A percentile compares a stretch with the other conserved stretches of the same genome.
phyloP scores from a whole-genome alignment of 345 rosid species.

The Carallia pectinifolia region DNA sequence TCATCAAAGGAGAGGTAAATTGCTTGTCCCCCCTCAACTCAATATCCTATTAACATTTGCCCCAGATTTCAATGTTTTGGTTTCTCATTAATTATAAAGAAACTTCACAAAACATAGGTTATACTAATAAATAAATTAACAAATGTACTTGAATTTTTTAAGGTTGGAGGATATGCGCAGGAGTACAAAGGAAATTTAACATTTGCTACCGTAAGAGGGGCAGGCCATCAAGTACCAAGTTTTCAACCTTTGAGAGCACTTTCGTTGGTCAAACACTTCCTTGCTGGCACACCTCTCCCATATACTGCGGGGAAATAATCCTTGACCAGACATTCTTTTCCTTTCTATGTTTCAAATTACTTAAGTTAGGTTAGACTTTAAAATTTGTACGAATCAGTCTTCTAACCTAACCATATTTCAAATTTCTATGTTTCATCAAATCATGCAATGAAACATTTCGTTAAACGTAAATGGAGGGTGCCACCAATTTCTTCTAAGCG shows the following conservation, averaged over 20 bases:
- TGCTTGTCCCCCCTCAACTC: too few relatives aligned
- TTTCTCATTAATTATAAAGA: too few relatives aligned
- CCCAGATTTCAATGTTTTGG: too few relatives aligned
- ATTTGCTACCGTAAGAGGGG: slow-evolving; percentile 77
- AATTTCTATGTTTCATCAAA: too few relatives aligned
- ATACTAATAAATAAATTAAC: too few relatives aligned
- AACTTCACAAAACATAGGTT: too few relatives aligned
- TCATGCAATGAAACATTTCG: too few relatives aligned
- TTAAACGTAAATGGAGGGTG: too few relatives aligned
- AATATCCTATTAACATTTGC: too few relatives aligned
- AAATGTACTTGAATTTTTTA: neutral
- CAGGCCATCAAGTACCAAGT: slow-evolving; percentile 92
- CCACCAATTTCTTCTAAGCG: too few relatives aligned
- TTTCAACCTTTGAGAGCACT: slow-evolving; percentile 80
- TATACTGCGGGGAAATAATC: slow-evolving; percentile 17
- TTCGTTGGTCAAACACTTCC: slow-evolving; percentile 62
- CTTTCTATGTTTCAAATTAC: neutral
- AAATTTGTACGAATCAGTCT: too few relatives aligned
- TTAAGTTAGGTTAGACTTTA: neutral
- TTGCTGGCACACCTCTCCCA: slow-evolving; percentile 64
- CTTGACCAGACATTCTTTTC: neutral
- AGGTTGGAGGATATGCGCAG: slow-evolving; percentile 81
- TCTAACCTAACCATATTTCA: too few relatives aligned
- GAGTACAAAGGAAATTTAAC: slow-evolving; percentile 69
- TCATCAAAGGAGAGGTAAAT: slow-evolving; percentile 51